Evolutionary conservation across 306 rosid genomes (phyloP), one percentile per base, ranked within the genome.

Genomic region (Malus fusca): DNA sequence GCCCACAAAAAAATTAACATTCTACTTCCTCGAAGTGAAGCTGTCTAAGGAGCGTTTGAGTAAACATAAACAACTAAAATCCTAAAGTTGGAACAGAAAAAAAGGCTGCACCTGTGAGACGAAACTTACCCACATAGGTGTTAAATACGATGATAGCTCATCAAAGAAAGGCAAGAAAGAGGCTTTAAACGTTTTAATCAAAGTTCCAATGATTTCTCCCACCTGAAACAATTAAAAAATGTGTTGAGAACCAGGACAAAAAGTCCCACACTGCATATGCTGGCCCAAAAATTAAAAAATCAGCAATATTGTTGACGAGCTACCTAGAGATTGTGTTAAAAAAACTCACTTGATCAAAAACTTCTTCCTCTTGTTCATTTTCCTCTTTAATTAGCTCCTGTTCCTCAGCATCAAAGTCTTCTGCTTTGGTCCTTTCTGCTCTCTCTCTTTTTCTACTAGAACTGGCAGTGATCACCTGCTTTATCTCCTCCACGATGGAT

Each of bases 321-420:
- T 51, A 51, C 21, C 8, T 15, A 51, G 21, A 0, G 55, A 51
- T 51, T 5, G 55, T 51, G 8, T 5, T 51, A 17, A 15, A 17
- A 48, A 51, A 58, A 83, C 93, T 80, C 60, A 95, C 99, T 88
- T 89, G 97, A 61, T 95, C 99, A 83, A 95, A 95, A 83, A 92
- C 96, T 90, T 92, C 99, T 79, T 95, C 99, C 86, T 95, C 99
- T 78, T 90, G 97, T 68, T 95, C 99, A 81, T 95, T 95, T 88
- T 95, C 99, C 83, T 95, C 98, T 71, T 90, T 92, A 74, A 95
- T 87, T 66, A 95, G 75, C 75, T 95, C 97, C n/a, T 89, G 86
- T 76, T 92, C 97, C 78, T 95, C 98, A 4, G 93, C 97, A 80
- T 92, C 98, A 77, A 95, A 95, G 84, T 95, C 96, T 82, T 95